A percentile compares a stretch with the other conserved stretches of the same genome.
Conservation (phyloP, 306 rosid genomes). For the Rosa multiflora region DNA sequence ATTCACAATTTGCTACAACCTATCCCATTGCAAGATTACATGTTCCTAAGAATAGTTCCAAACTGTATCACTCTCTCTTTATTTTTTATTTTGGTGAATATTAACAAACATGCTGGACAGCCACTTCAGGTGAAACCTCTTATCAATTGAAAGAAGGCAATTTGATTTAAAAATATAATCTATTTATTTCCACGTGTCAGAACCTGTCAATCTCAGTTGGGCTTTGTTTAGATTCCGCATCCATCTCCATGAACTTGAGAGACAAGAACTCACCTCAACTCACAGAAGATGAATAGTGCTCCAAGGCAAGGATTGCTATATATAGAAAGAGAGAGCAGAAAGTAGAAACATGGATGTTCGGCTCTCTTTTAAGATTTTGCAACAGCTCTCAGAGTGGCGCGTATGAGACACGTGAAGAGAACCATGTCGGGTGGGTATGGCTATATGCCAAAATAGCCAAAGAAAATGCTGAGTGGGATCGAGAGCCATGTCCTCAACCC, state of each 20-base stretch:
- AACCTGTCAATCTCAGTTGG: slow-evolving; percentile 52
- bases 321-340: not conserved
- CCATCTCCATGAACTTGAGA: slow-evolving; percentile 32
- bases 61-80: not conserved
- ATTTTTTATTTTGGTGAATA: not conserved
- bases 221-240: slow-evolving; percentile 18
- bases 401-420: slow-evolving; percentile 15
- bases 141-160: not conserved
- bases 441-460: not conserved
- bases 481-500: not conserved
- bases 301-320: not conserved
- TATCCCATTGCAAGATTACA: not conserved
- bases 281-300: not conserved
- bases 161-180: not conserved
- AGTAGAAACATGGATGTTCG: not conserved
- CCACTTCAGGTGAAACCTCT: not conserved
- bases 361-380: not conserved
- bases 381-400: slow-evolving; percentile 18
- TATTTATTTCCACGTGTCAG: not conserved
- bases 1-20: not conserved
- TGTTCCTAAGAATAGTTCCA: not conserved
- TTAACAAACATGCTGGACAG: not conserved
- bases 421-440: not conserved
- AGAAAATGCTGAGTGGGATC: not conserved
- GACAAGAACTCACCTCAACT: not conserved